Evolutionary conservation across 495 filamentous ascomycete species (phyloP), one percentile per base, ranked within the genome.

Genomic region (Melanomma pulvis-pyrius): DNA sequence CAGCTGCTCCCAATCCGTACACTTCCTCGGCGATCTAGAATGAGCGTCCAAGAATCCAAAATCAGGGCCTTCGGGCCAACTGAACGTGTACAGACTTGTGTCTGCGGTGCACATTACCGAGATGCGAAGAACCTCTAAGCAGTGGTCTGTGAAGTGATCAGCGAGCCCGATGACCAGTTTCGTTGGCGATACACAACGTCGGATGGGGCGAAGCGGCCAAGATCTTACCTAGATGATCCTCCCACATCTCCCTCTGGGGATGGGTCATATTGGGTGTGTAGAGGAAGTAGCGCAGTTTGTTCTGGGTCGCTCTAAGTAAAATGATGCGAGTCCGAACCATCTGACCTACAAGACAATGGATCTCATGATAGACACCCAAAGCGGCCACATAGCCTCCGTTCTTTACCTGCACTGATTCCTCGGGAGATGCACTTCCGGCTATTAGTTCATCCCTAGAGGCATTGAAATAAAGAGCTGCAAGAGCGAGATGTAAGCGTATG

Each of bases 261-360:
- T 24, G 2, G 21, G 30, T 48, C 32, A 44, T 1, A 19, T 60
- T 44, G n/a, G 1, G 39, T 1, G 21, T 13, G 47, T 61, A 61
- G 13, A 61, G 48, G 48, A 61, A 61, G 48, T 25, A 51, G 17
- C 59, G 59, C 19, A 61, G 28, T 34, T 61, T 61, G 29, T 60
- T 60, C 57, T 58, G 21, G 2, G 34, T 1, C 21, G 4, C 12
- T 12, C 13, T 36, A 2, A 34, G 32, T 22, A 58, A 17, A 5
- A 58, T 41, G 7, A 13, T 21, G 21, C 12, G 44, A 26, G 30
- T 7, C 13, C 2, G 13, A 39, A 2, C 2, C 21, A 32, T 41
- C 13, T 51, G 15, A 46, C 55, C 22, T 46, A 60, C 57, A 1
- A 61, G 30, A 28, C 59, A 61, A 21, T 61, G 59, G 1, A 61